Conservation (phyloP, 371 early-diverging fungal species). For the Batkoa obscura region DNA sequence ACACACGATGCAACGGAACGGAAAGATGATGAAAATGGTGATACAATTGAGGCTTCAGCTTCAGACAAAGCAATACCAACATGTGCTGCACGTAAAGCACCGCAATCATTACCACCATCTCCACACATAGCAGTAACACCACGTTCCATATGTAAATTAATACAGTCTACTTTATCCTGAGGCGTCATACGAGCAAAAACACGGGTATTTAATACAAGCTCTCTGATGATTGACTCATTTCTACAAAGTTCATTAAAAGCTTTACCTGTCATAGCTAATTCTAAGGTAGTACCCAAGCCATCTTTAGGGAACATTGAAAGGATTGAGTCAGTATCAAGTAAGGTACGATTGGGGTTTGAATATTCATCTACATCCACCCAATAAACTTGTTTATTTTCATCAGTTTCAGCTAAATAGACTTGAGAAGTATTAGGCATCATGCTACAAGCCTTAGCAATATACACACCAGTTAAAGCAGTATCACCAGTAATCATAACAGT, state of each 20-base stretch:
- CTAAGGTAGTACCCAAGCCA: constrained; percentile 13
- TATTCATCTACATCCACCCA: constrained; percentile 35
- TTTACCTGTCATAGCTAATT: constrained; percentile 51
- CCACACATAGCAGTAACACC: constrained; percentile 79
- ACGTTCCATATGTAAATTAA: constrained; percentile 53
- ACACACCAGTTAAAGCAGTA: constrained; percentile 69
- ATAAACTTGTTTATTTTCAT: constrained; percentile 10
- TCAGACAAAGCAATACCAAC: constrained; percentile 79
- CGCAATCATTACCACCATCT: constrained; percentile 94
- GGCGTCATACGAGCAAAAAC: constrained; percentile 70
- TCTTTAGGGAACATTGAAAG: constrained; percentile 11
- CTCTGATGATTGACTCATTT: constrained; percentile 19
- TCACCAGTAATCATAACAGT: constrained; percentile 91
- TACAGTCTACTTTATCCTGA: constrained; percentile 41
- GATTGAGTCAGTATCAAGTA: constrained; percentile 15
- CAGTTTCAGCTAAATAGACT: constrained; percentile 27
- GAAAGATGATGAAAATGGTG: constrained; percentile 59
- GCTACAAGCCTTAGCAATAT: constrained; percentile 60
- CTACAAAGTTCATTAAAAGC: constrained; percentile 31
- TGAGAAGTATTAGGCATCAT: constrained; percentile 25
- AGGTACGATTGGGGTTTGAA: constrained; percentile 10
- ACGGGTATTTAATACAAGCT: constrained; percentile 28
- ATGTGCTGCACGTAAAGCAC: constrained; percentile 78
- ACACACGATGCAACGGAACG: constrained; percentile 49
- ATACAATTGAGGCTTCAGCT: constrained; percentile 68